Base-by-base conservation (phyloP, 1,139 yeast species). In the Pichia sp. region DNA sequence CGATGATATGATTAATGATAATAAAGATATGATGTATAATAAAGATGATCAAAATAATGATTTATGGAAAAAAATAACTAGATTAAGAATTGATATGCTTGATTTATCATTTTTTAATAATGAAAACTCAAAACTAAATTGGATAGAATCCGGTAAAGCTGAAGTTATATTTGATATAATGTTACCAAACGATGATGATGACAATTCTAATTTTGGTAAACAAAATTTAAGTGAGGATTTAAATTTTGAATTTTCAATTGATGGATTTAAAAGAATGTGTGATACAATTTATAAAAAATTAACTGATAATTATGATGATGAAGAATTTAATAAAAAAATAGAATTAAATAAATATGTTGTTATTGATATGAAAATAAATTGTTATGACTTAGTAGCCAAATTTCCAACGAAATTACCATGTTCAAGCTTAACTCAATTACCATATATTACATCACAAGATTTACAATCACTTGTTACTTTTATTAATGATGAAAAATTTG, bases 81-180 rank as follows among this genome's bases (percentile, higher is more conserved):
- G 87, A 48, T 70, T 82, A 54, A 75, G 84, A 56, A 63, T 83
- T 41, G 86, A 82, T 55, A 81, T 82, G 23, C 74, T 82, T 25
- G 80, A 80, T 56, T 64, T 83, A 51, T 53, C 71, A 51, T 47
- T 69, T 61, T 43, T 49, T n/a, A 53, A 55, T 34, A 60, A 70
- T 53, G 51, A 57, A 58, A 52, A 57, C 3, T 69, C 73, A 55
- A 74, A 76, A 55, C 78, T 83, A 57, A 81, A 80, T 57, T 83
- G 92, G 92, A 64, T 83, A 11, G 71, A 73, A 23, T 78, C 77
- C 43, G 90, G 92, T 3, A 78, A 77, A 52, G 82, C 84, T 1
- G 89, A 83, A 51, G 65, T 84, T 3, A 66, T 73, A 16, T 86
- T 87, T 2, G 92, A 84, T 63, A 75, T 84, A 25, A 78, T 80